Evolutionary conservation across 805 yeast genomes (phyloP).

Genomic region (Candida coleopterorum): DNA sequence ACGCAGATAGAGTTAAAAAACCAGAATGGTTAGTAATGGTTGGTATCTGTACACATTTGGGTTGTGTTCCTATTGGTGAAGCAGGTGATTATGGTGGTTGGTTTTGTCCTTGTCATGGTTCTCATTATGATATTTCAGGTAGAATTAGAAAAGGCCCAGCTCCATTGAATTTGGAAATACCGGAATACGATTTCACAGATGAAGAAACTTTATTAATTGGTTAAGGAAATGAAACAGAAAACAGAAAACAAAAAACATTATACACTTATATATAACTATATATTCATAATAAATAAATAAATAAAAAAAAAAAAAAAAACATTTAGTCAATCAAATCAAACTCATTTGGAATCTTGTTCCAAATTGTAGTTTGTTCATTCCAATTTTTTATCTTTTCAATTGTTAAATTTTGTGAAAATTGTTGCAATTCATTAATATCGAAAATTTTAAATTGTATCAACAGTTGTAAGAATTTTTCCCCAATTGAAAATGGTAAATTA

Average conservation of each 20-base stretch:
- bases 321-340: too few species aligned
- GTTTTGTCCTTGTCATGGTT: constrained; percentile 99
- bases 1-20: constrained; percentile 87
- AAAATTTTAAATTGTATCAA: too few species aligned
- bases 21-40: constrained; percentile 99
- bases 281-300: not conserved
- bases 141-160: constrained; percentile 99
- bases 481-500: too few species aligned
- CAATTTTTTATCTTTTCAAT: too few species aligned
- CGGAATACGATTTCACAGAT: constrained; percentile 75
- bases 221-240: constrained; percentile 41
- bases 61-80: constrained; percentile 99
- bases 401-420: too few species aligned
- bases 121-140: constrained; percentile 99
- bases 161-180: constrained; percentile 96
- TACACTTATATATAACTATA: not conserved
- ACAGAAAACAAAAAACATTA: not conserved
- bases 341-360: too few species aligned
- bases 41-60: constrained; percentile 99
- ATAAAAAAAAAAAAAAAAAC: too few species aligned
- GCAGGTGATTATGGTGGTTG: constrained; percentile 99
- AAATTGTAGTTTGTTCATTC: too few species aligned
- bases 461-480: too few species aligned
- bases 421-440: too few species aligned
- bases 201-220: constrained; percentile 85